Base-by-base conservation (phyloP, 1,284 basidiomycete genomes). In the Peniophora sp. region DNA sequence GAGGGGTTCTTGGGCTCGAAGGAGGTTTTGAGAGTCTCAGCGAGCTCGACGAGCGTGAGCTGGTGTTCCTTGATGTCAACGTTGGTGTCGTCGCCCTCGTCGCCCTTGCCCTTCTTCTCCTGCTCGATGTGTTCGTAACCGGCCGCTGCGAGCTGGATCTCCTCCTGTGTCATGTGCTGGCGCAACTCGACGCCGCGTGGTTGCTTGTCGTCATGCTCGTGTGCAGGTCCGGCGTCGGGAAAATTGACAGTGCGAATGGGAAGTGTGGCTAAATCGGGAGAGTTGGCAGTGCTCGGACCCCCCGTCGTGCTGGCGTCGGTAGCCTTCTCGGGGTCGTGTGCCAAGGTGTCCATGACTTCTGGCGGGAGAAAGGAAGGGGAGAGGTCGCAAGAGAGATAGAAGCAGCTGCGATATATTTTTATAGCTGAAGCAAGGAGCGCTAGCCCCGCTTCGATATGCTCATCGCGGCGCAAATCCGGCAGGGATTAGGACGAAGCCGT, bases 81-180 rank as follows among this genome's bases (percentile, higher is more conserved):
- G 39, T 73, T 63, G 6, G 16, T 8, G 35, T 69, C 63, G 34
- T 67, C 49, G 41, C 67, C 57, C 9, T 52, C 55, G 2, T 54
- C 52, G 25, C 59, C 62, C 20, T 66, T 63, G 20, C 62, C 65
- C 36, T 63, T 64, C 57, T 74, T 76, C 49, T 70, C 59, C 52
- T 71, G 68, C 43, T 77, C 68, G 39, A 84, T 69, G 59, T 83
- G 78, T 50, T 79, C 78, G 61, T 85, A 85, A 1, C 81, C 81
- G 23, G 82, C 82, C 6, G 76, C 77, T n/a, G 81, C 79, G 49
- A 85, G 74, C 50, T 81, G 78, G 57, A 70, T 77, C 52, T 83
- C 81, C 59, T 84, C 82, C 58, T 78, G 74, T n/a, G 81, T 84
- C 60, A 83, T 63, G 52, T 81, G 75, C 51, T 77, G 71, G 52